These are phyloP conservation scores for Castanospermum australe DNA, from an alignment of 306 rosid genomes.

Conservation along the genomic window DNA sequence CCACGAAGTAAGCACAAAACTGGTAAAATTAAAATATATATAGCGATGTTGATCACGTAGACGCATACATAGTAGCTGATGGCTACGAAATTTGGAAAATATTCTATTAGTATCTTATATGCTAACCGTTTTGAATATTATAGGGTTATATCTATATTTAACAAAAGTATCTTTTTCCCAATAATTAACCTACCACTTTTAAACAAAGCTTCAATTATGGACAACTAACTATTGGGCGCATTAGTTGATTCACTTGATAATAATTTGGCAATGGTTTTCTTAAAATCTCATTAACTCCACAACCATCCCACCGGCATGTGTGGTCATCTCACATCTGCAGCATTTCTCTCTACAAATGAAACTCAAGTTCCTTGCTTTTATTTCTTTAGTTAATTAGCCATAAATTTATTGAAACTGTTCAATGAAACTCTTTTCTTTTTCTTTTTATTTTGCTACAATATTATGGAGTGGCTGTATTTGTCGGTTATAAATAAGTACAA, in stretches of 20 bases:
- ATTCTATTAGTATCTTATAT: not conserved
- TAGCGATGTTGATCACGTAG: not conserved
- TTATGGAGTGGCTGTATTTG: not conserved
- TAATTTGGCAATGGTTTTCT: constrained; percentile 23
- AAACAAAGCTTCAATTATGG: constrained; percentile 21
- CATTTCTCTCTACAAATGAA: not conserved
- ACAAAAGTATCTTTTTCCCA: constrained; percentile 7
- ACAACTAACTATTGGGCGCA: constrained; percentile 38
- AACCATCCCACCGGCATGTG: constrained; percentile 40
- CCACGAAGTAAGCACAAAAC: not conserved
- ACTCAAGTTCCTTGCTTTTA: not conserved
- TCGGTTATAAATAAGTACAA: not conserved
- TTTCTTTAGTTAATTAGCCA: not conserved
- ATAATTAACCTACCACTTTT: constrained; percentile 17
- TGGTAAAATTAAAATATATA: not conserved
- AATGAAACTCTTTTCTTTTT: not conserved
- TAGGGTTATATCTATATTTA: not conserved
- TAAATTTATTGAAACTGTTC: not conserved
- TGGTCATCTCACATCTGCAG: constrained; percentile 21
- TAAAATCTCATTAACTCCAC: constrained; percentile 20
- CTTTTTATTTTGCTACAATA: not conserved
- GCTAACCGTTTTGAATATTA: constrained; percentile 3
- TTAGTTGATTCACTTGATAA: constrained; percentile 12
- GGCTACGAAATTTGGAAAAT: not conserved
- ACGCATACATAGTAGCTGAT: not conserved